Evolutionary conservation across 371 early-diverging fungal genomes (phyloP).

Genomic region (Dinochytrium kinnereticum): DNA sequence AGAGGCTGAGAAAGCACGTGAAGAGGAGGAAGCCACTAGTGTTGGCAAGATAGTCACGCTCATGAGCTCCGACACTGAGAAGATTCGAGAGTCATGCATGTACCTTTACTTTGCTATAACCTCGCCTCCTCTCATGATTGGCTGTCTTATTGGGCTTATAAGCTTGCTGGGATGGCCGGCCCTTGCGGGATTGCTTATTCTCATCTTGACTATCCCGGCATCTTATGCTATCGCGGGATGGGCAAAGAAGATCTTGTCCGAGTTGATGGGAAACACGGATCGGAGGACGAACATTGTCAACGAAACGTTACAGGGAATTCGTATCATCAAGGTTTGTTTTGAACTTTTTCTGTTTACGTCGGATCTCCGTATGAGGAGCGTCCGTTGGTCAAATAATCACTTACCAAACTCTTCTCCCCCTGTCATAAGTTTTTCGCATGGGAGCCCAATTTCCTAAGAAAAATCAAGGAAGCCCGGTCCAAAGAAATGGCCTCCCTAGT

Average conservation of each 20-base stretch:
- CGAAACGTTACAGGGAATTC: slow-evolving; percentile 48
- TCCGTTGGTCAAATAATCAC: too few relatives aligned
- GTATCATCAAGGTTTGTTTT: slow-evolving; percentile 43
- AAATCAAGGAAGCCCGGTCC: slow-evolving; percentile 43
- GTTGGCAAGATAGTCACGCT: slow-evolving; percentile 42
- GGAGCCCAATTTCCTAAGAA: slow-evolving; percentile 53
- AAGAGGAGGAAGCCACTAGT: background rate
- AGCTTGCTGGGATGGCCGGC: slow-evolving; percentile 27
- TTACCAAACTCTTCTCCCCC: background rate
- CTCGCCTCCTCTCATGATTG: slow-evolving; percentile 22
- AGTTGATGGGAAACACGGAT: slow-evolving; percentile 39
- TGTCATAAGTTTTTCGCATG: slow-evolving; percentile 41
- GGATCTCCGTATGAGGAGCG: background rate
- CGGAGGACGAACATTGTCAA: slow-evolving; percentile 42
- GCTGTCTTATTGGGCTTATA: slow-evolving; percentile 14
- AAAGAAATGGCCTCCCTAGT: slow-evolving; percentile 41
- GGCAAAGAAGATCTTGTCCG: slow-evolving; percentile 22
- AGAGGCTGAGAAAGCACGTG: background rate
- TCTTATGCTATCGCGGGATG: slow-evolving; percentile 23
- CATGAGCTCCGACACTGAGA: slow-evolving; percentile 37
- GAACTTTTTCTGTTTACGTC: background rate
- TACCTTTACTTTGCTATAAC: slow-evolving; percentile 22
- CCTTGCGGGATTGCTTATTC: slow-evolving; percentile 6
- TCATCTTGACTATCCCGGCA: slow-evolving; percentile 30
- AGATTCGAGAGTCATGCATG: slow-evolving; percentile 21